Evolutionary conservation across 2,329 filamentous ascomycete genomes (phyloP), one percentile per base, ranked within the genome.

Genomic region (Ophiostoma tasmaniense): DNA sequence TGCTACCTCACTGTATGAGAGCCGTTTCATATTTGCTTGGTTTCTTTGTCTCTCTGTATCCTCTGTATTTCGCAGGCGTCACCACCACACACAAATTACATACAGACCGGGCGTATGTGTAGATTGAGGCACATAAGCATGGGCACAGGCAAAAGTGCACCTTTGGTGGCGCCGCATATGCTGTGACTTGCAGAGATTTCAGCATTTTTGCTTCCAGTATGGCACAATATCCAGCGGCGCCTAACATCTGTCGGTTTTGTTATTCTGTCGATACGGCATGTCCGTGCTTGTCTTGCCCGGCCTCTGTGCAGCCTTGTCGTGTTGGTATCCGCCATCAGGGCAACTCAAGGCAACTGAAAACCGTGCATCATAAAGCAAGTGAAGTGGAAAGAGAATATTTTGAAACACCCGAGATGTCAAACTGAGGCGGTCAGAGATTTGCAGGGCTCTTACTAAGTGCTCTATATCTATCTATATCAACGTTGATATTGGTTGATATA

Each of bases 361-460:
- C 33, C n/a, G n/a, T 33, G 33, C 33, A 45, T 6, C n/a, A 13
- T 3, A 39, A 39, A 11, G 37, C 13, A 17, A 42, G 20, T 20
- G 20, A n/a, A 4, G 20, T 17, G 42, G 42, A 20, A 45, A n/a
- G n/a, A 45, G 42, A 45, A 2, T 45, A 1, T 45, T 45, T 25
- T 61, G 55, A 61, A 61, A 61, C 55, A 25, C 55, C 55, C 55
- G 55, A 61, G 14, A 33, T 30, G 20, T 61, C 55, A 61, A 61
- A 61, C 55, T 30, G 55, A 61, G 55, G 55, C 25, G 55, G 55
- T 61, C 55, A 61, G 55, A 61, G 55, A 61, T 61, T 28, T 61
- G 55, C 55, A 61, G 50, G 50, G 55, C 55, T 61, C 50, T 55
- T 55, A 55, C n/a, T 22, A 22, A 55, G n/a, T 55, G 50, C n/a